Conservation (phyloP, 768 basidiomycete species). For the Chalciporus sphaerocephalus region DNA sequence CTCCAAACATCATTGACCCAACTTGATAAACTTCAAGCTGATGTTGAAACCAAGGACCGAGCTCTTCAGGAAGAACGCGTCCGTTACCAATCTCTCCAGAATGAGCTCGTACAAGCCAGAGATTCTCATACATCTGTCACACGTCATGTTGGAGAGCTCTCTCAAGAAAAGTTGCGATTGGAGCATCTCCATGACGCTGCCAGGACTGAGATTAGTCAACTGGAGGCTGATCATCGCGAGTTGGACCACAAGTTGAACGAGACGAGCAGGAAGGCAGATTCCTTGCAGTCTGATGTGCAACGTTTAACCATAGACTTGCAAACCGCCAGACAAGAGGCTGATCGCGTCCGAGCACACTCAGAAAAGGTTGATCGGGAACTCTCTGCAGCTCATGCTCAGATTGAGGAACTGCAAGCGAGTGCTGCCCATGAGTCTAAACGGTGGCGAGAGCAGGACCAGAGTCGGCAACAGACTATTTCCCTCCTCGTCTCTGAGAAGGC, state of each 20-base stretch:
- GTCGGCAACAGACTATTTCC: conserved; percentile 70
- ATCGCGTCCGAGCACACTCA: conserved; percentile 11
- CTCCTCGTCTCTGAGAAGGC: conserved; percentile 74
- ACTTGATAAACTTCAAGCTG: conserved; percentile 30
- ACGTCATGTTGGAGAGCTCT: conserved; percentile 17
- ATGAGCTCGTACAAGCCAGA: conserved; percentile 18
- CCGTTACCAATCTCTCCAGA: conserved; percentile 18
- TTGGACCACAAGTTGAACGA: conserved; percentile 12
- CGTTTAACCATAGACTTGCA: conserved; percentile 18
- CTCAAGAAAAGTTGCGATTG: conserved; percentile 23
- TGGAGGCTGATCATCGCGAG: conserved; percentile 13
- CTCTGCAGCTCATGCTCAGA: conserved; percentile 15
- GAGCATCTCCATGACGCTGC: conserved; percentile 11
- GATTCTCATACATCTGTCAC: conserved; percentile 6
- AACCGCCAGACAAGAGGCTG: conserved; percentile 10
- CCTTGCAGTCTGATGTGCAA: conserved; percentile 18
- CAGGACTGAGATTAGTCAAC: conserved; percentile 13
- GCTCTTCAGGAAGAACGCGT: conserved; percentile 19
- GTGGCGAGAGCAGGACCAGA: conserved; percentile 39
- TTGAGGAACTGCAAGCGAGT: conserved; percentile 14
- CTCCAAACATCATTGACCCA: conserved; percentile 25
- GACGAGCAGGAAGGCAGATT: conserved; percentile 4
- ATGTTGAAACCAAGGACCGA: conserved; percentile 9
- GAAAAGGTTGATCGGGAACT: conserved; percentile 21
- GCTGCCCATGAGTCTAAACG: conserved; percentile 11